A percentile compares a stretch with the other conserved stretches of the same genome.
Conservation (phyloP, 2,329 filamentous ascomycete genomes). For the Microdochium paspali region DNA sequence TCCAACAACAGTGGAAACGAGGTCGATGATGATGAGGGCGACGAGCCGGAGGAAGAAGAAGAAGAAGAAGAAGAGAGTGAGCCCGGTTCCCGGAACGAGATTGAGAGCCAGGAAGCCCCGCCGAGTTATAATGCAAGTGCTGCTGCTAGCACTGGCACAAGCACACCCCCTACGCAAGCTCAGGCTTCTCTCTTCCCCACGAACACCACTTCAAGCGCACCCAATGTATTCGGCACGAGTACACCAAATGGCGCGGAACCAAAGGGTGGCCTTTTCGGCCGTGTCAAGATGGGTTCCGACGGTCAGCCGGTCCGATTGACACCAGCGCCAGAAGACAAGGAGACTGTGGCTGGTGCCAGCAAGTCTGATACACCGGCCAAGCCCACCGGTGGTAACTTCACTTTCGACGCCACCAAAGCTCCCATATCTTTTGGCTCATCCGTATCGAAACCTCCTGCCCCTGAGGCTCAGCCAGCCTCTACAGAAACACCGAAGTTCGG, state of each 20-base stretch:
- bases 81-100: constrained; percentile 31
- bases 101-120: constrained; percentile 30
- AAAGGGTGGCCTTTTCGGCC: constrained; percentile 21
- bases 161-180: constrained; percentile 27
- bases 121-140: constrained; percentile 33
- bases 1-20: constrained; percentile 44
- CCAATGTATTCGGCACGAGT: constrained; percentile 11
- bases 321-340: constrained; percentile 9
- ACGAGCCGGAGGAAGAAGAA: constrained; percentile 6
- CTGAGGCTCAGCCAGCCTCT: constrained; percentile 4
- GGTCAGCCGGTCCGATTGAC: constrained; percentile 19
- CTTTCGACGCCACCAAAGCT: constrained; percentile 19
- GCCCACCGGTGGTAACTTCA: constrained; percentile 16
- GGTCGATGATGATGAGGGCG: constrained; percentile 27
- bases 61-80: constrained; percentile 38
- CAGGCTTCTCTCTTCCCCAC: constrained; percentile 18
- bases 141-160: constrained; percentile 29
- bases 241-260: constrained; percentile 9
- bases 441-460: constrained; percentile 21
- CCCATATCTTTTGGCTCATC: constrained; percentile 21
- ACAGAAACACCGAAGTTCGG: not conserved
- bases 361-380: constrained; percentile 17
- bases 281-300: constrained; percentile 19
- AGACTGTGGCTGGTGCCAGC: constrained; percentile 4
- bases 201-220: constrained; percentile 14